Evolutionary conservation across 2,329 filamentous ascomycete species (phyloP), one percentile per base, ranked within the genome.

Genomic region (Cladosporium sp.): DNA sequence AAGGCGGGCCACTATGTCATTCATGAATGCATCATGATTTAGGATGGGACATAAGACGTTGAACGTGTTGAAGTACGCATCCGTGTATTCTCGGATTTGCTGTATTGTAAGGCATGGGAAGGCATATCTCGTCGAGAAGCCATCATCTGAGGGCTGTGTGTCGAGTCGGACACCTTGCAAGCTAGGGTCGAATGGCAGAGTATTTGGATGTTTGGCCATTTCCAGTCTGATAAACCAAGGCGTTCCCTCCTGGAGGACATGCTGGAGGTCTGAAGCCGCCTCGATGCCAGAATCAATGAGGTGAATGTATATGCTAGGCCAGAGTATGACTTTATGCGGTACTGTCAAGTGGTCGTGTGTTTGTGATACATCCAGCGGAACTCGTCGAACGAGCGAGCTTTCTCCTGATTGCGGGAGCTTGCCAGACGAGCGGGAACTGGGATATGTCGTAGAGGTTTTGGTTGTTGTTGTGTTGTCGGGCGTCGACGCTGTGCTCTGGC

Each of bases 1-100:
- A 3, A 82, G 69, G 5, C 69, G 63, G 1, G 67, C 63, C 7
- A 83, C 59, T 2, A 70, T 74, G 32, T 72, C 69, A 7, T 71
- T 68, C 54, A 73, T 66, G 61, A 83, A 84, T 18, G 65, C 67
- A 29, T 78, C 72, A n/a, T 77, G 70, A 54, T 82, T 78, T 59
- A 84, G 68, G 32, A 84, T 72, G 0, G 80, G 80, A 56, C 77
- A 76, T 12, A 82, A 59, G 11, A 79, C 69, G 59, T 83, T 83
- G 64, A 80, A 79, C 1, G 73, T 77, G 56, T 80, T 75, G 59
- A 84, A 84, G 58, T 79, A 84, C 0, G 73, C 71, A 42, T 76
- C 77, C 51, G 72, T 72, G 32, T 79, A 68, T 19, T 68, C 67
- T 51, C 75, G 71, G 65, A 82, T 76, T 2, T 68, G 68, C 5